A percentile compares a stretch with the other conserved stretches of the same genome.
These are phyloP conservation scores for Coemansia sp. DNA, from an alignment of 192 early-diverging fungal species.

Conservation along the genomic window DNA sequence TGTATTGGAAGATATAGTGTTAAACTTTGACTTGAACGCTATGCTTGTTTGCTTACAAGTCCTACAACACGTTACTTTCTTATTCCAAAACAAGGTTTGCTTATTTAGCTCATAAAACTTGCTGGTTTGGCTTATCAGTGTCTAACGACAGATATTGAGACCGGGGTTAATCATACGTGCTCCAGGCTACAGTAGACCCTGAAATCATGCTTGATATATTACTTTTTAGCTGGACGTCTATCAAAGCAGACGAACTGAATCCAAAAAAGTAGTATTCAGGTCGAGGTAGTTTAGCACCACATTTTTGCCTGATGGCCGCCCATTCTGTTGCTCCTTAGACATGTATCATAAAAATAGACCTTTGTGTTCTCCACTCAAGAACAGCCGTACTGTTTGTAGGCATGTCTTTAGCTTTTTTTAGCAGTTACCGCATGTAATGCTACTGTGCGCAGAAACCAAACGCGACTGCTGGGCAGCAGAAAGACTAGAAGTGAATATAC, in stretches of 20 bases:
- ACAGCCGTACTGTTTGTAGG: neutral
- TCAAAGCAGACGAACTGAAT: neutral
- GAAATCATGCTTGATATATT: neutral
- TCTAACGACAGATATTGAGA: neutral
- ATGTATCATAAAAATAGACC: neutral
- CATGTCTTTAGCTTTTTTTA: neutral
- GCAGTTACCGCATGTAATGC: neutral
- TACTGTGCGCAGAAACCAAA: neutral
- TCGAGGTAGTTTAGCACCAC: neutral
- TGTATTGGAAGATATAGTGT: neutral
- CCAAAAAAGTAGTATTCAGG: neutral
- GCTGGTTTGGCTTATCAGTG: neutral
- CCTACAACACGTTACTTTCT: neutral
- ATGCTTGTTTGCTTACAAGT: neutral
- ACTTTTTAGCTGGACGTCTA: neutral
- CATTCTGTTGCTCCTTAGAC: neutral
- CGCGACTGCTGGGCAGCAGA: neutral
- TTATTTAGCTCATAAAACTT: neutral
- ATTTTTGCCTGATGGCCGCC: neutral
- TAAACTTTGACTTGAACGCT: neutral
- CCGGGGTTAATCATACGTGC: neutral
- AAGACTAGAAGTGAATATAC: neutral
- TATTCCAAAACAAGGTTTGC: neutral
- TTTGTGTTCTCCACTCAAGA: neutral
- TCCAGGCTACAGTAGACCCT: neutral